Evolutionary conservation across 306 rosid genomes (phyloP).

Genomic region (Casuarina cunninghamiana): DNA sequence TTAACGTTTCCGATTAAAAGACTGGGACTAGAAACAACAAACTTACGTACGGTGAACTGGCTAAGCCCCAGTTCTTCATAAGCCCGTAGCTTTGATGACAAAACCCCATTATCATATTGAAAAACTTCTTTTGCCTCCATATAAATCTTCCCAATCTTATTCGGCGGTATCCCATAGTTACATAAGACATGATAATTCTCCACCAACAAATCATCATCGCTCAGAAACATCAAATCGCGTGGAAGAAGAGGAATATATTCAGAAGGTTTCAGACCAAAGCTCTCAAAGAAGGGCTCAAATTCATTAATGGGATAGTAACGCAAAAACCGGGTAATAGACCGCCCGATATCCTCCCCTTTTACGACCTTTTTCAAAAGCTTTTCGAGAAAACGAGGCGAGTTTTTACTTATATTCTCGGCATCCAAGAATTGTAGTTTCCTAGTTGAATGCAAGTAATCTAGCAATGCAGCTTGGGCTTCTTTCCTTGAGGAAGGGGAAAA

Average conservation of each 20-base stretch:
- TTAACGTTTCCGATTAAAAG: conserved; percentile 63
- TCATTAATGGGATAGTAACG: conserved; percentile 82
- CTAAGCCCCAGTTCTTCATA: conserved; percentile 57
- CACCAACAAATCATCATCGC: conserved; percentile 56
- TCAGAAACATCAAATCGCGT: conserved; percentile 47
- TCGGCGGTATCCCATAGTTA: conserved; percentile 59
- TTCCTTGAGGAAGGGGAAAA: conserved; percentile 22
- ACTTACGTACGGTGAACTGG: conserved; percentile 24
- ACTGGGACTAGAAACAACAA: conserved; percentile 52
- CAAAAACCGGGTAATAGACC: conserved; percentile 45
- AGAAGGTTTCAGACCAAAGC: conserved; percentile 67
- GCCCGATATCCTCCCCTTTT: conserved; percentile 22
- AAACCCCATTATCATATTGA: conserved; percentile 43
- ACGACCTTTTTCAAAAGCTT: conserved; percentile 45
- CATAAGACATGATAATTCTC: conserved; percentile 56
- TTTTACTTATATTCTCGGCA: conserved; percentile 78
- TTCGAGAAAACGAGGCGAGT: conserved; percentile 58
- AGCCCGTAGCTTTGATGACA: conserved; percentile 50
- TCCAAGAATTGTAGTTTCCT: conserved; percentile 63
- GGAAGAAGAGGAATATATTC: conserved; percentile 67
- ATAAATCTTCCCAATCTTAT: conserved; percentile 57
- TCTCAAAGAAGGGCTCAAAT: conserved; percentile 86
- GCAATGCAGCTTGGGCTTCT: conserved; percentile 69
- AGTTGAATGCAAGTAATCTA: conserved; percentile 72
- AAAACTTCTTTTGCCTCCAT: conserved; percentile 48